These are phyloP conservation scores for Fusarium pseudograminearum DNA, from an alignment of 2,329 filamentous ascomycete genomes.

Conservation along the genomic window DNA sequence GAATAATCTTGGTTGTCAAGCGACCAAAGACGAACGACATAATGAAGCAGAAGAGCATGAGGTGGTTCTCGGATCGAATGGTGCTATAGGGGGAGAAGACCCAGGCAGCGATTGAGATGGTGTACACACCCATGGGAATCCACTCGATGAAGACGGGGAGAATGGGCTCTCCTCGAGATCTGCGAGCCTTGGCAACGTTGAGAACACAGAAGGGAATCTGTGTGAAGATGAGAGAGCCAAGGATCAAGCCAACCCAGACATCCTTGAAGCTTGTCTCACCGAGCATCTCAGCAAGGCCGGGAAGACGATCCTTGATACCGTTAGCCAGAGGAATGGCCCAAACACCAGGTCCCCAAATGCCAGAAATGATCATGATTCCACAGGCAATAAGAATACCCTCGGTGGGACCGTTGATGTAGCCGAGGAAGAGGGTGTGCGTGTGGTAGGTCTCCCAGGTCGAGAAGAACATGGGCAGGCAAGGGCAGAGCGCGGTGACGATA, in stretches of 20 bases:
- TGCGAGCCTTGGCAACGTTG: constrained; percentile 84
- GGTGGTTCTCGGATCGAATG: constrained; percentile 83
- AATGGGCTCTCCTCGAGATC: constrained; percentile 77
- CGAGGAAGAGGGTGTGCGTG: constrained; percentile 95
- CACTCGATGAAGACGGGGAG: constrained; percentile 91
- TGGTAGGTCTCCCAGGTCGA: constrained; percentile 99
- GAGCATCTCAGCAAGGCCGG: constrained; percentile 68
- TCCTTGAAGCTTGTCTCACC: constrained; percentile 83
- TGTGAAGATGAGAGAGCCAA: constrained; percentile 72
- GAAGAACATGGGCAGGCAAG: constrained; percentile 98
- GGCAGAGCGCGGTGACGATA: constrained; percentile 90
- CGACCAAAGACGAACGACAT: constrained; percentile 98
- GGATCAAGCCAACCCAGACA: constrained; percentile 83
- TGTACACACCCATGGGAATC: constrained; percentile 90
- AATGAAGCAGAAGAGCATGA: constrained; percentile 91
- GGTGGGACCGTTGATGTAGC: constrained; percentile 96
- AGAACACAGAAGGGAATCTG: constrained; percentile 91
- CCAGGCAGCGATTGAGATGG: constrained; percentile 81
- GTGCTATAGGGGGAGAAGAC: constrained; percentile 89
- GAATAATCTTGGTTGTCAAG: constrained; percentile 99
- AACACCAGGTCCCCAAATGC: constrained; percentile 87
- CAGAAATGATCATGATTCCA: constrained; percentile 85
- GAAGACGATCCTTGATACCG: constrained; percentile 68
- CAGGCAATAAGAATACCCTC: constrained; percentile 94
- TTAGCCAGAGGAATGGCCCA: constrained; percentile 83